Evolutionary conservation across 192 early-diverging fungal genomes (phyloP).

Genomic region (Rhizoclosmatium globosum): DNA sequence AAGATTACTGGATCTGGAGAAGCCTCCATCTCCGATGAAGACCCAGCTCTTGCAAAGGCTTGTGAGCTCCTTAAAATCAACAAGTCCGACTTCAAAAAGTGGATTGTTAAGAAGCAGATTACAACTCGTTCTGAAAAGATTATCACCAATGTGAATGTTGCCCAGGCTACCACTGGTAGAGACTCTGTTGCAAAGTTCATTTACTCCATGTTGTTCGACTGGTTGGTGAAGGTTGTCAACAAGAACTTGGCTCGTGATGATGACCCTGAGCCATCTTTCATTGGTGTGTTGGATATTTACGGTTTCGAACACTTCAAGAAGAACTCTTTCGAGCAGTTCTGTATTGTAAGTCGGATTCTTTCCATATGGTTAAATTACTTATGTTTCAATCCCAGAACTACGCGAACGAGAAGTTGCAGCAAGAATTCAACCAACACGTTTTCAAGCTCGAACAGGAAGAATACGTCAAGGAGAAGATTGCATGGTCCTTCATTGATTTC

Average conservation of each 20-base stretch:
- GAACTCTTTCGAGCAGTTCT: constrained; percentile 99
- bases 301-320: constrained; percentile 99
- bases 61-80: constrained; percentile 82
- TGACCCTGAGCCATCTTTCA: constrained; percentile 68
- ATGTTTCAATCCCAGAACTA: constrained; percentile 49
- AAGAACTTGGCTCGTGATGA: constrained; percentile 66
- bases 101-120: constrained; percentile 95
- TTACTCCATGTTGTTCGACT: constrained; percentile 95
- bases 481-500: constrained; percentile 99
- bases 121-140: constrained; percentile 92
- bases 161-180: constrained; percentile 79
- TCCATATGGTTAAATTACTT: background rate
- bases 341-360: constrained; percentile 64
- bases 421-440: constrained; percentile 98
- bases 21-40: constrained; percentile 79
- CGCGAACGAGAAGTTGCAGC: constrained; percentile 98
- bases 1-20: constrained; percentile 77
- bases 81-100: constrained; percentile 84
- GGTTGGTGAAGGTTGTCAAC: constrained; percentile 93
- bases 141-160: constrained; percentile 74
- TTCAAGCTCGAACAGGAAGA: constrained; percentile 99
- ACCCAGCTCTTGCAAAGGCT: constrained; percentile 75
- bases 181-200: constrained; percentile 98
- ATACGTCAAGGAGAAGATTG: constrained; percentile 94
- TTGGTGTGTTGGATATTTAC: constrained; percentile 99